Percentiles rank a stretch among this genome's conserved stretches.
Conservation (phyloP, 2,329 filamentous ascomycete genomes). For the Aspergillus sp. region DNA sequence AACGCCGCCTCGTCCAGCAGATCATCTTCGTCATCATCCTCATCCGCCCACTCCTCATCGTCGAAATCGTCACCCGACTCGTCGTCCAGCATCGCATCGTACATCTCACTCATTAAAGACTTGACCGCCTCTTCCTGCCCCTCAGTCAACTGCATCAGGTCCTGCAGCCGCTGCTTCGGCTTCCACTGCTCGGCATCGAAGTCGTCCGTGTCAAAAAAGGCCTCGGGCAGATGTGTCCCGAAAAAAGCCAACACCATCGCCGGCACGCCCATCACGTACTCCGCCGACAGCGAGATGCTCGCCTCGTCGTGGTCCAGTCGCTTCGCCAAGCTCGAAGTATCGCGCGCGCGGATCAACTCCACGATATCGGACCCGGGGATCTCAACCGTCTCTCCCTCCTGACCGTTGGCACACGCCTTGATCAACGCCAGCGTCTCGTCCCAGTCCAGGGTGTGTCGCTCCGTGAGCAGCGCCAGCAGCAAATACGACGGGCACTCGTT, state of each 20-base stretch:
- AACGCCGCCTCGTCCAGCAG: constrained; percentile 1
- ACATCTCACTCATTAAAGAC: constrained; percentile 11
- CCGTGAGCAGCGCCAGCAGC: constrained; percentile 11
- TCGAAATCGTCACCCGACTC: constrained; percentile 6
- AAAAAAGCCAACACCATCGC: constrained; percentile 12
- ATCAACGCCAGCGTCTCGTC: constrained; percentile 14
- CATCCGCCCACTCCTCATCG: constrained; percentile 6
- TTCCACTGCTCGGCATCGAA: constrained; percentile 4
- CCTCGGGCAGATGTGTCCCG: constrained; percentile 5
- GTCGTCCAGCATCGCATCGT: constrained; percentile 8
- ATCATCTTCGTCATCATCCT: constrained; percentile 7
- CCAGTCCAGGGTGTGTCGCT: constrained; percentile 15
- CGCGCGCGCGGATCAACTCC: constrained; percentile 6
- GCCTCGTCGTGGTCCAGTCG: constrained; percentile 11
- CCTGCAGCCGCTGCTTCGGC: constrained; percentile 8
- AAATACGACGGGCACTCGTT: constrained; percentile 13
- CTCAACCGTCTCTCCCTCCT: not conserved
- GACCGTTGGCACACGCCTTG: constrained; percentile 1
- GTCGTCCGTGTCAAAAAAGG: constrained; percentile 11
- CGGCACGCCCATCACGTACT: constrained; percentile 14
- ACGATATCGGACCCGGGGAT: constrained; percentile 9
- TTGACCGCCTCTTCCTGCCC: constrained; percentile 12
- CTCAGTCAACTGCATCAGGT: constrained; percentile 3
- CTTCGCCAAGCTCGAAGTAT: constrained; percentile 5
- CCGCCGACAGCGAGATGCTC: constrained; percentile 9